Evolutionary conservation across 177 flowering plant genomes (phyloP).

Genomic region (Vitis hybrid): DNA sequence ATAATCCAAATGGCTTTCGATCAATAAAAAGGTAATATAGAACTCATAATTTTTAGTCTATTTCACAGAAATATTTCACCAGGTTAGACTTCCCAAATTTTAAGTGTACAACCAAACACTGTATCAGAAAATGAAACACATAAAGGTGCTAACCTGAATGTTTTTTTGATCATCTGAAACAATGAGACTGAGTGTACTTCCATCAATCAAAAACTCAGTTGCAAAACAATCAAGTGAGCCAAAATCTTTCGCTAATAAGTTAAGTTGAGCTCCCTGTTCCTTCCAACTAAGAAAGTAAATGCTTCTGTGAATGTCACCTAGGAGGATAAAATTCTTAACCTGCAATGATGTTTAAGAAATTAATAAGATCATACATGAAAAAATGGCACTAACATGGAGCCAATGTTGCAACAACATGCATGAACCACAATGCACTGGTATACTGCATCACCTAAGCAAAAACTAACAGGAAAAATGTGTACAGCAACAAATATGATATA

Average conservation of each 20-base stretch:
- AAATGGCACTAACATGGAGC: neutral
- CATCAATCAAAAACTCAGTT: slow-evolving; percentile 95
- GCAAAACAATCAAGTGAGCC: slow-evolving; percentile 91
- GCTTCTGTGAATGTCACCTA: slow-evolving; percentile 95
- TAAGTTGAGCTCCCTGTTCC: slow-evolving; percentile 93
- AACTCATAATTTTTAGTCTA: neutral
- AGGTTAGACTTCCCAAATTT: neutral
- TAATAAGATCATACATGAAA: too few relatives aligned
- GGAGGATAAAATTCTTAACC: slow-evolving; percentile 94
- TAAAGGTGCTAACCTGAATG: slow-evolving; percentile 63
- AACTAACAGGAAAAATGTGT: neutral
- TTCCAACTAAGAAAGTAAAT: slow-evolving; percentile 97
- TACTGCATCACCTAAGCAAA: neutral
- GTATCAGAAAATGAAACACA: neutral
- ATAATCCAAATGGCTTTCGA: too few relatives aligned
- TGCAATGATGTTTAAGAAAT: slow-evolving; percentile 21
- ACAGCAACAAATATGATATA: neutral
- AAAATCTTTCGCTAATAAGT: slow-evolving; percentile 89
- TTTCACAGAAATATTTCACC: neutral
- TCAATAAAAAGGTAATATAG: too few relatives aligned
- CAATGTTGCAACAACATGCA: neutral
- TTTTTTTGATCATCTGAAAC: slow-evolving; percentile 96
- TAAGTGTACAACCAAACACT: neutral
- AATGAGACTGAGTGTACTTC: slow-evolving; percentile 80
- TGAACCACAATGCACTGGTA: neutral